Evolutionary conservation across 345 rosid species (phyloP), one percentile per base, ranked within the genome.

Genomic region (Citropsis articulata): DNA sequence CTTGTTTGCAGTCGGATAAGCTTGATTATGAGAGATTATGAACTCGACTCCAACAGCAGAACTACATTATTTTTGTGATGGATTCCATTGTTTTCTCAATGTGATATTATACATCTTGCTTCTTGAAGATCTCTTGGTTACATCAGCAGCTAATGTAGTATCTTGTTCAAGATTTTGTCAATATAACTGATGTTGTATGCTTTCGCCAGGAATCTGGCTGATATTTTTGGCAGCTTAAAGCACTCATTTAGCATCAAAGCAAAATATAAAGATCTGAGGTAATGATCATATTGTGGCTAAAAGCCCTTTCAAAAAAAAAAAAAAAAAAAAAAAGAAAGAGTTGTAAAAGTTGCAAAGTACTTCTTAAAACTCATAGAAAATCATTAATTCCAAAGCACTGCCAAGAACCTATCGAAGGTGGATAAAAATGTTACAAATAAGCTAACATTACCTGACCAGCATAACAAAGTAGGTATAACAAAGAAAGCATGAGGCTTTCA

Each of bases 11-110:
- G 98, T 95, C 95, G 0, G 98, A 91, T 71, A 91, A 88, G 83
- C 95, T 95, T 24, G 75, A 91, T 77, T 91, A 92, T 6, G 97
- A 94, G 86, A 86, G 98, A 80, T 71, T 90, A 80, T 94, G 83
- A 83, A 74, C 69, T 56, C 2, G 67, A 53, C 73, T 74, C 70
- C 66, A 9, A 56, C 5, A 28, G 77, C 30, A 8, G 50, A 79
- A 73, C 24, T 35, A 25, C 53, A 13, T 24, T 35, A 35, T 35
- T 35, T 35, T 35, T 35, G 36, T 35, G 36, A 35, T 35, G 36
- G 36, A 35, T 35, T 35, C 36, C 36, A 35, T 35, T 35, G 36
- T 0, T 6, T 33, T 35, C 18, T 53, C 38, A 6, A 16, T 24
- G 21, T n/a, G 22, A n/a, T 9, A 3, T 7, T 2, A 6, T 45